Conservation (phyloP, 1,139 yeast species). For the Spathaspora sp. region DNA sequence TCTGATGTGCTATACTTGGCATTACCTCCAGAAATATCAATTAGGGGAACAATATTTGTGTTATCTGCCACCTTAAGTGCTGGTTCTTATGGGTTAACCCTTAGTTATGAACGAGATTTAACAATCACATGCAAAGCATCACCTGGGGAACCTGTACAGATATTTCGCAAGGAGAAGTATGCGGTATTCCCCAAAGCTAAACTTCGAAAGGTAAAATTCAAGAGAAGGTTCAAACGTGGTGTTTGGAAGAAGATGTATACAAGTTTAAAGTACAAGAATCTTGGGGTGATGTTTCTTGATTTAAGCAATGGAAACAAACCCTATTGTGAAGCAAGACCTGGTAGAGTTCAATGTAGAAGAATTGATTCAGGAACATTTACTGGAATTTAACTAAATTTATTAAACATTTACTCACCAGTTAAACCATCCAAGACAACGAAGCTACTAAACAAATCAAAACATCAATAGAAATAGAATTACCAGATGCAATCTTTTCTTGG, state of each 20-base stretch:
- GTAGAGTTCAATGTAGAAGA: constrained; percentile 9
- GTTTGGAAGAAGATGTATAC: constrained; percentile 10
- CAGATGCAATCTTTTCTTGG: too few species aligned
- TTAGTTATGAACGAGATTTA: constrained; percentile 1
- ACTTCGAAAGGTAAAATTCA: constrained; percentile 6
- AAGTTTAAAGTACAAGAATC: constrained; percentile 7
- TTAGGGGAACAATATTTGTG: constrained; percentile 7
- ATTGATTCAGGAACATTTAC: not conserved
- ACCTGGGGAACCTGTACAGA: constrained; percentile 9
- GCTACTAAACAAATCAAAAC: not conserved
- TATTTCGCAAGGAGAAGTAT: constrained; percentile 8
- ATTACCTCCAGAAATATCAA: constrained; percentile 10
- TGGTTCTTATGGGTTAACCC: constrained; percentile 12
- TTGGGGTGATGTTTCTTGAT: constrained; percentile 14
- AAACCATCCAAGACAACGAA: not conserved
- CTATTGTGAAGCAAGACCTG: constrained; percentile 13
- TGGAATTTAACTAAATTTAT: not conserved
- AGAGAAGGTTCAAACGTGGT: constrained; percentile 4
- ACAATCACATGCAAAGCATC: constrained; percentile 11
- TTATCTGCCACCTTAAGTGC: constrained; percentile 7
- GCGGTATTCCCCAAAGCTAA: constrained; percentile 11
- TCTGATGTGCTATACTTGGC: constrained; percentile 5
- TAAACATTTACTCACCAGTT: too few species aligned
- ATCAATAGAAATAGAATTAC: not conserved
- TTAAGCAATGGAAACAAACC: constrained; percentile 10